Evolutionary conservation across 768 basidiomycete species (phyloP).

Genomic region (Tephrocybe sp.): DNA sequence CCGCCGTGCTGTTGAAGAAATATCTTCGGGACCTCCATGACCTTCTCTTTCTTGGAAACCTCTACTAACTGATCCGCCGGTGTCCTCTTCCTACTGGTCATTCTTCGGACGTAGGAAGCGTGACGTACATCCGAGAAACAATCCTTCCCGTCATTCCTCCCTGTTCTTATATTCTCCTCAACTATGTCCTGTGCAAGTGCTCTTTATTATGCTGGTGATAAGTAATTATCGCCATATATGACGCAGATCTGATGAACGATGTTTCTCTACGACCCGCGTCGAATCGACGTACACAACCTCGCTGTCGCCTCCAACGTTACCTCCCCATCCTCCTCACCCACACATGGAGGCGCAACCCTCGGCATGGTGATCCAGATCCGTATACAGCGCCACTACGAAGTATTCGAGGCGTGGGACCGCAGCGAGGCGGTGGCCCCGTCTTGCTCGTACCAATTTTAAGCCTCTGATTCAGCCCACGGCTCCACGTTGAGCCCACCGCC

Average conservation of each 20-base stretch:
- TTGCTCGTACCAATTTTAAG: conserved; percentile 18
- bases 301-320: conserved; percentile 76
- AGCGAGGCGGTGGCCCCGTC: conserved; percentile 58
- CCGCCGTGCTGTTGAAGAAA: conserved; percentile 85
- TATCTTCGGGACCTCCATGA: conserved; percentile 79
- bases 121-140: conserved; percentile 62
- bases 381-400: conserved; percentile 81
- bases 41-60: conserved; percentile 71
- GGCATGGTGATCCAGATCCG: conserved; percentile 74
- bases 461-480: conserved; percentile 11
- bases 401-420: conserved; percentile 82
- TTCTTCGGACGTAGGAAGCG: conserved; percentile 53
- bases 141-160: conserved; percentile 68
- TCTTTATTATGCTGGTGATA: too few relatives aligned
- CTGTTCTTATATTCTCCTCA: conserved; percentile 74
- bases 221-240: too few relatives aligned
- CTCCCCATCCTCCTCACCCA: conserved; percentile 46
- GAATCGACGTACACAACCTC: conserved; percentile 80
- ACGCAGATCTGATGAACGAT: conserved; percentile 82
- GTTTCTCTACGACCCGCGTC: conserved; percentile 63
- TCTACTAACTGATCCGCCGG: conserved; percentile 63
- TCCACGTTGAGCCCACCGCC: conserved; percentile 18
- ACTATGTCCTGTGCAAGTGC: conserved; percentile 60
- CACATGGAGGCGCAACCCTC: conserved; percentile 66
- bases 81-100: conserved; percentile 64